These are phyloP conservation scores for Sugiyamaella castrensis DNA, from an alignment of 1,139 yeast species.

Conservation along the genomic window DNA sequence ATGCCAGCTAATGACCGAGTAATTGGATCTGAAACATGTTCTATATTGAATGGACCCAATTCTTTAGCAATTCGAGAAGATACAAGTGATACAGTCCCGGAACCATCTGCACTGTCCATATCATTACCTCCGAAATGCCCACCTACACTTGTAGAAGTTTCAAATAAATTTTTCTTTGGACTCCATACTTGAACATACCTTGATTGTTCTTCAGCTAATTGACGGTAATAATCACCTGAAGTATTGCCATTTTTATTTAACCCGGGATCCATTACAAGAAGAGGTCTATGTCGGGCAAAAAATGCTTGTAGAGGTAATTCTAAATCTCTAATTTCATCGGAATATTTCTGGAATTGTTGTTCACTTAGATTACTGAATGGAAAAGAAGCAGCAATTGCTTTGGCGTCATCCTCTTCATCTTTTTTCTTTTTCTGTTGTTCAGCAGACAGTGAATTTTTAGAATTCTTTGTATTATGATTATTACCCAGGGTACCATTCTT, in stretches of 20 bases:
- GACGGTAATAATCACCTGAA: not conserved
- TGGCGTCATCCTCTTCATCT: not conserved
- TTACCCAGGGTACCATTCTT: not conserved
- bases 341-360: slow-evolving; percentile 20
- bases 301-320: slow-evolving; percentile 30
- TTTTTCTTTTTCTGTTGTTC: too few species aligned
- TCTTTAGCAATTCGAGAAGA: slow-evolving; percentile 9
- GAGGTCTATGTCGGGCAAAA: slow-evolving; percentile 33
- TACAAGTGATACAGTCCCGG: slow-evolving; percentile 7
- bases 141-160: slow-evolving; percentile 4
- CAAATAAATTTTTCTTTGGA: slow-evolving; percentile 13
- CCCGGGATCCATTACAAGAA: slow-evolving; percentile 26
- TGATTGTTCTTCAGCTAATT: slow-evolving; percentile 5
- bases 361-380: slow-evolving; percentile 21
- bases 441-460: not conserved
- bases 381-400: slow-evolving; percentile 7
- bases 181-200: slow-evolving; percentile 12
- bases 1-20: slow-evolving; percentile 5
- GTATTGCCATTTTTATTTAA: slow-evolving; percentile 4
- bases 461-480: not conserved
- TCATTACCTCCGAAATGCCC: slow-evolving; percentile 4
- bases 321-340: slow-evolving; percentile 17
- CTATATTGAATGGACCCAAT: slow-evolving; percentile 14
- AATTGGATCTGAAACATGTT: slow-evolving; percentile 5
- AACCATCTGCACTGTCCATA: slow-evolving; percentile 1